phyloP scores from a whole-genome alignment of 2,329 filamentous ascomycete species.

The Dryadomyces sulphureus region DNA sequence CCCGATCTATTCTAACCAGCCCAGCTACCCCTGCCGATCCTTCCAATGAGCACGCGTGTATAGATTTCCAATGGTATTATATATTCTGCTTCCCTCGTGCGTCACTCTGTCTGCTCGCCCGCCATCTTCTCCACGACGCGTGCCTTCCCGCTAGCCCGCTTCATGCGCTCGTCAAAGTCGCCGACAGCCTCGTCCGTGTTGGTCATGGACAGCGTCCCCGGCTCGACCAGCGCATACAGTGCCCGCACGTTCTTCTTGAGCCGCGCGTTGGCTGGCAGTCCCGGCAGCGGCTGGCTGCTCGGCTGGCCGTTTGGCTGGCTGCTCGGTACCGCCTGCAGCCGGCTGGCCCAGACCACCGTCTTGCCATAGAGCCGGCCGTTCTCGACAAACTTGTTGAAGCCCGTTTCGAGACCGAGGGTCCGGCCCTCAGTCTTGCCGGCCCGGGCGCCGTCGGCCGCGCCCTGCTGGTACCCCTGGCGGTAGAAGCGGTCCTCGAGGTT shows the following conservation, averaged over 20 bases:
- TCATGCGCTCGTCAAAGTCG: slow-evolving; percentile 80
- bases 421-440: slow-evolving; percentile 80
- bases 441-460: slow-evolving; percentile 57
- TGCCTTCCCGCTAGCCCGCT: slow-evolving; percentile 67
- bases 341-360: slow-evolving; percentile 69
- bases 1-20: slow-evolving; percentile 6
- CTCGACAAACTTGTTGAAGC: slow-evolving; percentile 81
- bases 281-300: slow-evolving; percentile 19
- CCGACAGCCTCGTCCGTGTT: slow-evolving; percentile 84
- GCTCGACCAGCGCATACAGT: slow-evolving; percentile 66
- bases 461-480: slow-evolving; percentile 63
- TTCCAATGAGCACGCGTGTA: slow-evolving; percentile 33
- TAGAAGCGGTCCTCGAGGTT: slow-evolving; percentile 60
- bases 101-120: slow-evolving; percentile 18
- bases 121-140: slow-evolving; percentile 69
- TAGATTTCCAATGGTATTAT: slow-evolving; percentile 8
- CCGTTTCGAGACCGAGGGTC: slow-evolving; percentile 79
- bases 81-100: not conserved
- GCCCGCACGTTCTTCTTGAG: slow-evolving; percentile 63
- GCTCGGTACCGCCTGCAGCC: slow-evolving; percentile 25
- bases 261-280: slow-evolving; percentile 43
- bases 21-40: slow-evolving; percentile 48
- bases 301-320: too few relatives aligned
- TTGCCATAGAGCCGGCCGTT: slow-evolving; percentile 66
- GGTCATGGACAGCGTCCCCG: slow-evolving; percentile 57